phyloP scores from a whole-genome alignment of 2,329 filamentous ascomycete species.

The Alternaria sp. region DNA sequence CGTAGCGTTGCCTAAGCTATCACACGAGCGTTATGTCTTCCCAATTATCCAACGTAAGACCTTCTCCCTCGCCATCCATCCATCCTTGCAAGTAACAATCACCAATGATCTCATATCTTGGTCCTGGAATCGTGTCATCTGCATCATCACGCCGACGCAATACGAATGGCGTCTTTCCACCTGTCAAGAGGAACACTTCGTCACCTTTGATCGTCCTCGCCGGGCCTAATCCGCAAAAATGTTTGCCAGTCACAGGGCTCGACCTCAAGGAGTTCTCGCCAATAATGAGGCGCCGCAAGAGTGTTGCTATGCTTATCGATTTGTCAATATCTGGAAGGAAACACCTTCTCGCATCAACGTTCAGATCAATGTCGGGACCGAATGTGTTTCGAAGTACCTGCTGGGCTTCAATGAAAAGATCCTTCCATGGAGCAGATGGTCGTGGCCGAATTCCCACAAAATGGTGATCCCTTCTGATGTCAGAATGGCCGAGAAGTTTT shows the following conservation, averaged over 20 bases:
- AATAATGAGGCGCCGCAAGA: not conserved
- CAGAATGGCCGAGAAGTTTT: not conserved
- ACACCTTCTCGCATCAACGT: not conserved
- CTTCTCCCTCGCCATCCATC: not conserved
- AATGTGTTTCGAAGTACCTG: not conserved
- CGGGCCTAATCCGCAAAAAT: slow-evolving; percentile 10
- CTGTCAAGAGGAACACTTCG: slow-evolving; percentile 10
- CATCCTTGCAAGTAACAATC: not conserved
- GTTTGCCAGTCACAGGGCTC: not conserved
- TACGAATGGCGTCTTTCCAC: slow-evolving; percentile 18
- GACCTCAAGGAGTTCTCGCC: not conserved
- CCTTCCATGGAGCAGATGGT: not conserved
- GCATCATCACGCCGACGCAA: not conserved
- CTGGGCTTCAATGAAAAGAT: not conserved
- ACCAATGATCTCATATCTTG: not conserved
- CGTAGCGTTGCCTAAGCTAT: not conserved
- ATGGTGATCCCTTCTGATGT: not conserved
- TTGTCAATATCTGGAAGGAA: not conserved
- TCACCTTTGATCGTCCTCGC: slow-evolving; percentile 8
- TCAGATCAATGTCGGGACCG: not conserved
- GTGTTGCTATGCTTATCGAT: not conserved
- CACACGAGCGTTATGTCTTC: not conserved
- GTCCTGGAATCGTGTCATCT: not conserved
- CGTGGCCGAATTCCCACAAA: not conserved
- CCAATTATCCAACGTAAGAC: not conserved